phyloP scores from a whole-genome alignment of 768 basidiomycete genomes.

The Cantharellus anzutake region DNA sequence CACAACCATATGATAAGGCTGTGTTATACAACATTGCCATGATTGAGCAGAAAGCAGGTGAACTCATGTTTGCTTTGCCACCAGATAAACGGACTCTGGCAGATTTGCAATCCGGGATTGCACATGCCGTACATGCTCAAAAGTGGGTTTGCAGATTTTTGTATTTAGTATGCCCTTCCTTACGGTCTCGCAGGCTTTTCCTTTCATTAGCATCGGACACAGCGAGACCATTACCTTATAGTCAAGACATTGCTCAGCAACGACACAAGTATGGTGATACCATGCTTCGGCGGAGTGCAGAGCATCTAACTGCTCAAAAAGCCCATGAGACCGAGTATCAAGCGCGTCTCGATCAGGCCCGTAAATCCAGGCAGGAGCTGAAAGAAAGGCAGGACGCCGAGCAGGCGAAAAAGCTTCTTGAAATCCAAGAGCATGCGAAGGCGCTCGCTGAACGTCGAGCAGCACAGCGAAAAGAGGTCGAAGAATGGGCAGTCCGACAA shows the following conservation, averaged over 20 bases:
- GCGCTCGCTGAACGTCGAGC: slow-evolving; percentile 65
- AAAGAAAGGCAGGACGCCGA: slow-evolving; percentile 39
- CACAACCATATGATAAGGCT: slow-evolving; percentile 78
- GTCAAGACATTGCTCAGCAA: slow-evolving; percentile 70
- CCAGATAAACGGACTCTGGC: slow-evolving; percentile 60
- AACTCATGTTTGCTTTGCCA: slow-evolving; percentile 59
- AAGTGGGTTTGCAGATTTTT: slow-evolving; percentile 31
- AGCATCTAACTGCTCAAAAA: slow-evolving; percentile 54
- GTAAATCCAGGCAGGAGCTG: slow-evolving; percentile 65
- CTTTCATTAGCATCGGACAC: slow-evolving; percentile 61
- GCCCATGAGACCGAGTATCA: slow-evolving; percentile 52
- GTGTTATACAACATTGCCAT: slow-evolving; percentile 92
- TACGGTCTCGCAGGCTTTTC: slow-evolving; percentile 40
- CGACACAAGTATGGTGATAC: slow-evolving; percentile 78
- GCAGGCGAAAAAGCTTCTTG: slow-evolving; percentile 33
- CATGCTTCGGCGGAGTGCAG: slow-evolving; percentile 64
- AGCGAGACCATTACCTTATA: slow-evolving; percentile 57
- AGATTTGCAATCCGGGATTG: slow-evolving; percentile 60
- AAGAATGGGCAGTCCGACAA: slow-evolving; percentile 54
- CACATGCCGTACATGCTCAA: slow-evolving; percentile 71
- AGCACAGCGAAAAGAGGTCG: slow-evolving; percentile 55
- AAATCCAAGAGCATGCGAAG: slow-evolving; percentile 49
- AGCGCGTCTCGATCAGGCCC: slow-evolving; percentile 56
- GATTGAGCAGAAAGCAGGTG: slow-evolving; percentile 92
- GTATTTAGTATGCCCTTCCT: not conserved